Base-by-base conservation (phyloP, 495 filamentous ascomycete genomes). In the Penicillium samsonianum region DNA sequence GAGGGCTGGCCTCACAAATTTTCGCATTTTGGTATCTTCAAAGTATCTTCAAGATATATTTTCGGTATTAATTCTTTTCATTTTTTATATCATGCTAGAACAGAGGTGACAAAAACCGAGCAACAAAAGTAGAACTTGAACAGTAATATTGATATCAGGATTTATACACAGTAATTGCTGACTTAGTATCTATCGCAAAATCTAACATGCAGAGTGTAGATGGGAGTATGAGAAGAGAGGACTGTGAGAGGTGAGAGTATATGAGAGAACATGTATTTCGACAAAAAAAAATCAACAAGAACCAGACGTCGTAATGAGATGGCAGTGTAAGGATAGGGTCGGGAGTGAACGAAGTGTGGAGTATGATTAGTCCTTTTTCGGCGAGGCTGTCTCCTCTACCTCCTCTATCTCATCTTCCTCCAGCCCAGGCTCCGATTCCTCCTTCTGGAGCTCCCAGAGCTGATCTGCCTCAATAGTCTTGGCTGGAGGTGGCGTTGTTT, bases 401-500 rank as follows among this genome's bases (percentile, higher is more conserved):
- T 67, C 64, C 5, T 44, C 41, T 25, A 67, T 63, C 17, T 65
- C 53, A 4, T 71, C 60, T 48, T 71, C 64, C 22, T 70, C 60
- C n/a, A 55, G 14, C 22, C 64, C 57, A 45, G 47, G 53, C 42
- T 73, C 63, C 10, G 50, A 7, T 42, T 67, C 64, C 38, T 74
- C 73, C 30, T 66, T 70, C 59, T 74, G 55, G 35, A 73, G 58
- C 44, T 73, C 59, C 67, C 65, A 74, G 50, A 73, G 61, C 49
- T 73, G 65, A 22, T 76, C 75, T 26, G 69, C 52, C 9, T 70
- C 61, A 30, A 51, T 53, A 7, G 67, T 47, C 40, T 62, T 64
- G 5, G 64, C 43, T 28, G 67, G 50, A 9, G 68, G 63, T n/a
- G 74, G 58, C 20, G 67, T 61, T 2, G 74, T 71, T 38, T 95